Evolutionary conservation across 148 eudicot species (phyloP).

Genomic region (Camellia granthamiana): DNA sequence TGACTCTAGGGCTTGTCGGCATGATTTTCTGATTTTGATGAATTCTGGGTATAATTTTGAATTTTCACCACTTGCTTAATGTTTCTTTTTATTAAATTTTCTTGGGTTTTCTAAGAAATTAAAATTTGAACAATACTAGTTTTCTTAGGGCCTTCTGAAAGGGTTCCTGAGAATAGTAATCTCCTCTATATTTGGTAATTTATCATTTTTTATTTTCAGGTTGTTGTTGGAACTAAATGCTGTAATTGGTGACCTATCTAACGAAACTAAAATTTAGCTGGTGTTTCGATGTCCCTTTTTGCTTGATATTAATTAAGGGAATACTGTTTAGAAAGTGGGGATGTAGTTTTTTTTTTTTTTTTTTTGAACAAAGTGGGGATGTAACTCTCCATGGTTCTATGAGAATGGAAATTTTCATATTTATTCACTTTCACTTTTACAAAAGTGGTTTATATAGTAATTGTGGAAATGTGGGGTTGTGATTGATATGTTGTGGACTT

Average conservation of each 20-base stretch:
- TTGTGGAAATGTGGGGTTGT: neutral
- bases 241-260: neutral
- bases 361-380: neutral
- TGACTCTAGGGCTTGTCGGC: conserved; percentile 11
- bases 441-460: neutral
- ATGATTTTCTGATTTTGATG: neutral
- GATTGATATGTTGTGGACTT: neutral
- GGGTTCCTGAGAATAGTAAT: neutral
- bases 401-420: neutral
- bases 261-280: neutral
- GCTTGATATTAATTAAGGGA: neutral
- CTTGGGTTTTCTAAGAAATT: neutral
- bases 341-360: neutral
- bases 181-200: neutral
- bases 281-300: neutral
- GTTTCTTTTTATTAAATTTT: conserved; percentile 2
- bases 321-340: neutral
- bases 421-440: neutral
- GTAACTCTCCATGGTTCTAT: neutral
- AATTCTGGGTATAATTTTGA: neutral
- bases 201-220: neutral
- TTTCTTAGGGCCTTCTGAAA: neutral
- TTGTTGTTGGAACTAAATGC: neutral
- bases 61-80: neutral
- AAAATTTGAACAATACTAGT: conserved; percentile 1